A percentile compares a stretch with the other conserved stretches of the same genome.
phyloP scores from a whole-genome alignment of 768 basidiomycete genomes.

The Leucocoprinus birnbaumii region DNA sequence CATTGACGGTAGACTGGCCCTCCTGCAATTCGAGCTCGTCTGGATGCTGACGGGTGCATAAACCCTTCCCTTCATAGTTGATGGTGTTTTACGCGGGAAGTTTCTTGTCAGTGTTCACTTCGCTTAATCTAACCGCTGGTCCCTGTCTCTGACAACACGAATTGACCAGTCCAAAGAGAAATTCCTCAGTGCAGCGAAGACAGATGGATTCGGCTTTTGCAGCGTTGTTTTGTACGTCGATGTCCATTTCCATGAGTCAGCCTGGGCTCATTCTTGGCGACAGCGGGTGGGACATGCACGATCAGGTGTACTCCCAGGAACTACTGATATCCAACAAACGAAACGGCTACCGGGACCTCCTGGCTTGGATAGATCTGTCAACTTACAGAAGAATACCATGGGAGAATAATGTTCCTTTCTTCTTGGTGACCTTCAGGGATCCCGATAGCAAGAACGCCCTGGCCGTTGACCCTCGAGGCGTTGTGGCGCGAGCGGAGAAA shows the following conservation, averaged over 20 bases:
- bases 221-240: constrained; percentile 81
- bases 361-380: constrained; percentile 83
- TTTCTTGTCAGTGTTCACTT: constrained; percentile 68
- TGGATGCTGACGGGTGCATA: background rate
- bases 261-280: background rate
- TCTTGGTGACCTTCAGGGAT: constrained; percentile 87
- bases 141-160: constrained; percentile 10
- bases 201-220: constrained; percentile 90
- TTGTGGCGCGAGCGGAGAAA: constrained; percentile 52
- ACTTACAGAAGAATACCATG: constrained; percentile 89
- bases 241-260: background rate
- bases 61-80: constrained; percentile 46
- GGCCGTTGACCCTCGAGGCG: constrained; percentile 83
- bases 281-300: constrained; percentile 93
- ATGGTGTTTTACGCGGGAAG: constrained; percentile 94
- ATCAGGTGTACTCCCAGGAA: constrained; percentile 79
- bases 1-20: constrained; percentile 55
- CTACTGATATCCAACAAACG: constrained; percentile 86
- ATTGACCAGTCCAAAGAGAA: constrained; percentile 78
- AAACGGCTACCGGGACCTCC: constrained; percentile 90
- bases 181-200: constrained; percentile 77
- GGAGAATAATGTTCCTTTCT: constrained; percentile 91
- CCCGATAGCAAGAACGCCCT: constrained; percentile 80
- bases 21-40: background rate
- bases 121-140: background rate